A percentile compares a stretch with the other conserved stretches of the same genome.
phyloP scores from a whole-genome alignment of 1,284 basidiomycete species.

The Lignosus rhinocerotis region DNA sequence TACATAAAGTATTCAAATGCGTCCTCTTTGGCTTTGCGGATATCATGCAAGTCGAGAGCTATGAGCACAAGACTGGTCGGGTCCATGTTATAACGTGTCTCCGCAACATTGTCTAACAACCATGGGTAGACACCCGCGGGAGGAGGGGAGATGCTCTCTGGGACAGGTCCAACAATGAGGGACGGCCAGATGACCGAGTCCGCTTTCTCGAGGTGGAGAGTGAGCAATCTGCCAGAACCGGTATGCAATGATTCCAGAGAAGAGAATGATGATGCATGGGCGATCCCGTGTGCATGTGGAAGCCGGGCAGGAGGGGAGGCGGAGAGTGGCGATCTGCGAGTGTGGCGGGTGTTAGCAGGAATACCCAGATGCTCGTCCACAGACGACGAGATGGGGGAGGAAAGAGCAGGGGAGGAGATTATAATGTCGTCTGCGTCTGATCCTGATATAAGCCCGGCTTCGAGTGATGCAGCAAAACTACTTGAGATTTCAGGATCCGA shows the following conservation, averaged over 20 bases:
- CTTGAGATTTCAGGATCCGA: slow-evolving; percentile 80
- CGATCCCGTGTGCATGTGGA: slow-evolving; percentile 43
- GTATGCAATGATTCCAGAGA: slow-evolving; percentile 70
- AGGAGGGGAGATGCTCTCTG: slow-evolving; percentile 53
- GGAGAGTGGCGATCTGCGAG: slow-evolving; percentile 22
- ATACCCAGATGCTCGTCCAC: slow-evolving; percentile 43
- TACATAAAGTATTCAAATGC: slow-evolving; percentile 81
- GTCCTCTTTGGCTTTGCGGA: slow-evolving; percentile 67
- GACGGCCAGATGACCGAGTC: slow-evolving; percentile 78
- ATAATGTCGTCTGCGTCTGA: slow-evolving; percentile 59
- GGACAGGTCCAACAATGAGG: slow-evolving; percentile 71
- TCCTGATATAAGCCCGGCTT: slow-evolving; percentile 61
- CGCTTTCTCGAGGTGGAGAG: slow-evolving; percentile 76
- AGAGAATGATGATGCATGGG: slow-evolving; percentile 66
- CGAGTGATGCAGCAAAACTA: slow-evolving; percentile 76
- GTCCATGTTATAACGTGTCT: slow-evolving; percentile 77
- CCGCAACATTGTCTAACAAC: slow-evolving; percentile 50
- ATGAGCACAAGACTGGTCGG: slow-evolving; percentile 73
- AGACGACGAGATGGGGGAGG: slow-evolving; percentile 59
- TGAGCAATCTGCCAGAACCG: slow-evolving; percentile 63
- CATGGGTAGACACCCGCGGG: slow-evolving; percentile 45
- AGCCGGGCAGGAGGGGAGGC: slow-evolving; percentile 54
- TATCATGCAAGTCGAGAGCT: slow-evolving; percentile 69
- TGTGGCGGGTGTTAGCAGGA: slow-evolving; percentile 15
- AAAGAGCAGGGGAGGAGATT: slow-evolving; percentile 53